Evolutionary conservation across 768 basidiomycete species (phyloP).

Genomic region (Suillus brevipes): DNA sequence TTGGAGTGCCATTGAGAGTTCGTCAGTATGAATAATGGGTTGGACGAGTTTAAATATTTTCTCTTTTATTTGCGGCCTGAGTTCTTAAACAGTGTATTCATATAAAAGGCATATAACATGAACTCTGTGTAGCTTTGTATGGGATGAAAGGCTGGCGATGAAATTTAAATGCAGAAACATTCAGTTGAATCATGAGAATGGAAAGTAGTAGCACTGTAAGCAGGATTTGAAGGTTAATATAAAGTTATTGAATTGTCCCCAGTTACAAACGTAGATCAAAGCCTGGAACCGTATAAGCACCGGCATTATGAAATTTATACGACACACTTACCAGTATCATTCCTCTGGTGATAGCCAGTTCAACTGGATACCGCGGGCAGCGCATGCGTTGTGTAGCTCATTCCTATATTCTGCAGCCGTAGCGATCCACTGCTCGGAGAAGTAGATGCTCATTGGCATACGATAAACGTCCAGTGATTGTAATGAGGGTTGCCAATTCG

Average conservation of each 20-base stretch:
- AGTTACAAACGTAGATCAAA: not conserved
- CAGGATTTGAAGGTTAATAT: not conserved
- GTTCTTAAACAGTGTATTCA: not conserved
- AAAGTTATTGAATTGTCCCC: not conserved
- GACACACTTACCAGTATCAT: not conserved
- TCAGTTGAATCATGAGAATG: not conserved
- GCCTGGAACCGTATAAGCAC: not conserved
- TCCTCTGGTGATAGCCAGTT: not conserved
- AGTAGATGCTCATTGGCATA: not conserved
- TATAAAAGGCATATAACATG: not conserved
- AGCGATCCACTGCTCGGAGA: not conserved
- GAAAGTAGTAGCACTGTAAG: not conserved
- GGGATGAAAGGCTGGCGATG: not conserved
- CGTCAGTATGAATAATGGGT: conserved; percentile 18
- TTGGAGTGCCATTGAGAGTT: conserved; percentile 33
- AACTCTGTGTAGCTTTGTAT: not conserved
- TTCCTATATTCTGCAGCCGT: not conserved
- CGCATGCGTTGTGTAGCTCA: not conserved
- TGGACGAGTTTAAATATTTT: not conserved
- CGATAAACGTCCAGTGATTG: not conserved
- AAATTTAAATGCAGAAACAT: not conserved
- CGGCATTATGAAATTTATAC: not conserved
- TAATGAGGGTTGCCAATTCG: not conserved
- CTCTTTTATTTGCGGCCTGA: not conserved
- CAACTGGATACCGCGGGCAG: not conserved